Evolutionary conservation across 2,329 filamentous ascomycete species (phyloP), one percentile per base, ranked within the genome.

Genomic region (Parafenestella ontariensis): DNA sequence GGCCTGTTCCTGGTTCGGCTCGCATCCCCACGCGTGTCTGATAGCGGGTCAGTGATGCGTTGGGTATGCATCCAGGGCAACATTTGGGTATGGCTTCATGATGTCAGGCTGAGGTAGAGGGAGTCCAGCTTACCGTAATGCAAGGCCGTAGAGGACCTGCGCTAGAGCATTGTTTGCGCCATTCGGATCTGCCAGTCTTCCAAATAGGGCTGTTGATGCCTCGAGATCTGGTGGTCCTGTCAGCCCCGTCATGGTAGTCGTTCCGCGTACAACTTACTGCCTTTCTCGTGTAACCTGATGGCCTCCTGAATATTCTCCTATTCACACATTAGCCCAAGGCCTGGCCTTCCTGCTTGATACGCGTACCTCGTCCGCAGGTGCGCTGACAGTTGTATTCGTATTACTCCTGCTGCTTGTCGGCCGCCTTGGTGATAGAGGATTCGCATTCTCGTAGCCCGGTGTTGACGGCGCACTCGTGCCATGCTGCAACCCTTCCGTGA

Each of bases 81-180:
- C 68, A 63, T 62, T 60, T 51, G 45, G 56, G 61, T 56, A 49
- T 48, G 55, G 49, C 61, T 51, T 50, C 37, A 37, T 36, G 41
- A 47, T 46, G 48, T 46, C 45, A 49, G 42, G 28, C 18, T 36
- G 33, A 18, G 24, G 29, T 34, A 36, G 44, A 48, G 39, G 46
- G 42, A 23, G 31, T 46, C 31, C 33, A 52, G 45, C 85, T 78
- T 76, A 93, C 89, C 92, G 85, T 62, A 97, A 78, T 47, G 94
- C 93, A 53, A 99, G 89, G 3, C 95, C 95, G 73, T 96, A 99
- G 48, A 99, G 84, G 31, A 99, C 95, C 78, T 99, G 94, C 69
- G 92, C 95, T 61, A 99, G 83, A 36, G 95, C 91, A 77, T 98
- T 96, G 73, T 97, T 96, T 45, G 89, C 86, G 21, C 91, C 92